Evolutionary conservation across 2,329 filamentous ascomycete species (phyloP).

Genomic region (Nigrospora oryzae): DNA sequence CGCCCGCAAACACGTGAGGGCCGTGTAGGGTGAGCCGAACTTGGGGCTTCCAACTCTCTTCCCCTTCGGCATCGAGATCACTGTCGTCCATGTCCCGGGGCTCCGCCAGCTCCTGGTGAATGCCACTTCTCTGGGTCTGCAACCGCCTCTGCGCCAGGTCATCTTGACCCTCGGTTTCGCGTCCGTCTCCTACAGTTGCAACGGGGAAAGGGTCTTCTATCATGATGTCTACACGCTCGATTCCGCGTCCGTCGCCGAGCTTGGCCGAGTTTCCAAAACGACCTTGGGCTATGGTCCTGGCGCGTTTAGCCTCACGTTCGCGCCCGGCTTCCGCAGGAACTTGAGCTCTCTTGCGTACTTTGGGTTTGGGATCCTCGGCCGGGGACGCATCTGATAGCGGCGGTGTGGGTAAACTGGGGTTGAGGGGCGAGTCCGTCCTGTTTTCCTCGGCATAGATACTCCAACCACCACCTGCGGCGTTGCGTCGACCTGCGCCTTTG

Average conservation of each 20-base stretch:
- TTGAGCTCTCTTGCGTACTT: constrained; percentile 14
- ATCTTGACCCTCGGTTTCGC: constrained; percentile 6
- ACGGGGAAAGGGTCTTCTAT: constrained; percentile 49
- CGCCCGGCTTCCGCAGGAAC: constrained; percentile 18
- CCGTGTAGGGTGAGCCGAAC: constrained; percentile 65
- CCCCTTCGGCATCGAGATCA: constrained; percentile 19
- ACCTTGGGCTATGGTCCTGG: constrained; percentile 52
- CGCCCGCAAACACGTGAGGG: constrained; percentile 70
- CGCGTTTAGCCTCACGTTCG: constrained; percentile 42
- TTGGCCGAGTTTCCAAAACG: constrained; percentile 60
- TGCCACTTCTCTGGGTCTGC: constrained; percentile 13
- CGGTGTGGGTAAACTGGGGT: constrained; percentile 37
- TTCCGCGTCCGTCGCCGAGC: constrained; percentile 47
- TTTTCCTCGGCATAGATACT: constrained; percentile 64
- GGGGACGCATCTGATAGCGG: constrained; percentile 31
- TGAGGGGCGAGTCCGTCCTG: constrained; percentile 44
- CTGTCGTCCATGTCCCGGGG: constrained; percentile 6
- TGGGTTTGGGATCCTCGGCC: constrained; percentile 11
- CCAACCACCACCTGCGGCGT: constrained; percentile 70
- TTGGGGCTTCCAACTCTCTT: constrained; percentile 43
- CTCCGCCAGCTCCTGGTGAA: constrained; percentile 12
- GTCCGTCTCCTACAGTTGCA: not conserved
- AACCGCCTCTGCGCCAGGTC: constrained; percentile 7
- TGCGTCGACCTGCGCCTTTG: constrained; percentile 61
- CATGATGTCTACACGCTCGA: constrained; percentile 53